Evolutionary conservation across 1,139 yeast species (phyloP), one percentile per base, ranked within the genome.

Genomic region (Torulaspora globosa): DNA sequence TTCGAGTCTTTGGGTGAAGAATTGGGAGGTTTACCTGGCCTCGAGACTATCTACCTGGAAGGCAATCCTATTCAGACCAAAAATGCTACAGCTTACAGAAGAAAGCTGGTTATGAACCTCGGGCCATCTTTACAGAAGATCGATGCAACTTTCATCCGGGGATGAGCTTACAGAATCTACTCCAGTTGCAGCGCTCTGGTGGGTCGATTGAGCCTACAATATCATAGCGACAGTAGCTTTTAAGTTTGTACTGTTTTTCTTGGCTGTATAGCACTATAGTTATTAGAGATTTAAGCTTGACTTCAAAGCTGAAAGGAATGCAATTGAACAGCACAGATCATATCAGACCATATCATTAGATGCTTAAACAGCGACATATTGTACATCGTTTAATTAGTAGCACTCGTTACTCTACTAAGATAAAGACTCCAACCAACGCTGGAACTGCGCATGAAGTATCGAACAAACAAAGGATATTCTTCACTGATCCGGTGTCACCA

Each of bases 11-110:
- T 94, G 37, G 81, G 79, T 38, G 66, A 74, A 33, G 82, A 87
- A 62, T 73, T 92, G 48, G 80, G 82, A 12, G 71, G 70, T 34
- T 70, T 88, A 46, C 77, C 80, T 1, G 73, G 76, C 5, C 71
- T 94, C 46, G 95, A 89, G 48, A 88, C 96, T 0, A 96, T 94
- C 5, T 94, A 94, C 62, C 80, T 94, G 55, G 98, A 94, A 68
- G 92, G 94, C n/a, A 92, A 90, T 58, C 97, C 97, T 1, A 65
- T 94, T 12, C 97, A 92, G 60, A 60, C 71, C 26, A 68, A 77
- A 23, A 84, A 84, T 55, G 80, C 82, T 18, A 82, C 95, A 2
- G 82, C 92, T 38, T 94, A 94, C 63, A 76, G 97, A 60, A 80
- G 95, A 61, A 92, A 92, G 63, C 65, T 94, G 39, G 78, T 78